Percentiles rank a stretch among this genome's conserved stretches.
Conservation (phyloP, 495 filamentous ascomycete genomes). For the Viridothelium virens region DNA sequence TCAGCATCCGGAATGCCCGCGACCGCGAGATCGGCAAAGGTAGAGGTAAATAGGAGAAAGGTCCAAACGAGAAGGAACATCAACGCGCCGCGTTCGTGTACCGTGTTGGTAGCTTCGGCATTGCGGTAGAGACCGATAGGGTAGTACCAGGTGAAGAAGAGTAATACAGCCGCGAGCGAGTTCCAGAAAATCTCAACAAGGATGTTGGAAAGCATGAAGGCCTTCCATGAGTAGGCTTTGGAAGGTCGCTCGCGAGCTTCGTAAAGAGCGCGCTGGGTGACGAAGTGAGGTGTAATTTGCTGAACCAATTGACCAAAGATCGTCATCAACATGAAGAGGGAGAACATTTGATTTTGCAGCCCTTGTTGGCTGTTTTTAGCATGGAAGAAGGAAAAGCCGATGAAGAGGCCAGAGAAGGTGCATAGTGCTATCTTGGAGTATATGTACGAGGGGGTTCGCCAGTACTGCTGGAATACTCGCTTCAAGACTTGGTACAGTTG, state of each 20-base stretch:
- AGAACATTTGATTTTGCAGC: constrained; percentile 59
- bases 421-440: constrained; percentile 41
- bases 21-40: constrained; percentile 60
- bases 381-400: constrained; percentile 46
- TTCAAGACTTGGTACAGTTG: constrained; percentile 35
- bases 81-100: constrained; percentile 53
- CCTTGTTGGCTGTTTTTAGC: constrained; percentile 28
- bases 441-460: constrained; percentile 39
- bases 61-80: constrained; percentile 53
- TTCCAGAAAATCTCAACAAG: constrained; percentile 31
- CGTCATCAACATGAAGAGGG: constrained; percentile 73
- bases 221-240: constrained; percentile 75
- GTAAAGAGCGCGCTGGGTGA: constrained; percentile 68
- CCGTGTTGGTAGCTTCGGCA: constrained; percentile 48
- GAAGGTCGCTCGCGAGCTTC: constrained; percentile 79
- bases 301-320: constrained; percentile 41
- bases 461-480: constrained; percentile 36
- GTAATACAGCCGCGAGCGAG: constrained; percentile 42
- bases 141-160: constrained; percentile 43
- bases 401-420: constrained; percentile 43
- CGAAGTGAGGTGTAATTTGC: constrained; percentile 81
- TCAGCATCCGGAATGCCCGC: constrained; percentile 56
- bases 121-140: constrained; percentile 59
- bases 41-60: constrained; percentile 42
- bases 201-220: constrained; percentile 46